These are phyloP conservation scores for Termitomyces titanicus DNA, from an alignment of 768 basidiomycete species.

Conservation along the genomic window DNA sequence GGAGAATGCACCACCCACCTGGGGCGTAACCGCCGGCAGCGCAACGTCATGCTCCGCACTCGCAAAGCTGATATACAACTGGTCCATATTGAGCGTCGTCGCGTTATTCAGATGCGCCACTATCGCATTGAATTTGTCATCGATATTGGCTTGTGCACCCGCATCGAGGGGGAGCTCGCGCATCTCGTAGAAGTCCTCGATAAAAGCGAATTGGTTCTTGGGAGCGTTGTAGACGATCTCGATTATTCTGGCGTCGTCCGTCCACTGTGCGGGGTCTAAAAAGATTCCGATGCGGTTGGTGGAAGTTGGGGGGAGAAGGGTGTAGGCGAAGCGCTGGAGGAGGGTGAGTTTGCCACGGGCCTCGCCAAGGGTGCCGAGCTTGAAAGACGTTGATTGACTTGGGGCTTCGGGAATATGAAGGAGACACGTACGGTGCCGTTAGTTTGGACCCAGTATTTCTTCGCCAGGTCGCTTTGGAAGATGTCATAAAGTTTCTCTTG, in stretches of 20 bases:
- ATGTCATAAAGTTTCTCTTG: conserved; percentile 39
- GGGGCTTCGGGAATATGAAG: background rate
- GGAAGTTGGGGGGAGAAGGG: conserved; percentile 33
- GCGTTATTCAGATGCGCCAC: conserved; percentile 40
- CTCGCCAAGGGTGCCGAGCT: conserved; percentile 48
- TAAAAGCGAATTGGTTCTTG: conserved; percentile 36
- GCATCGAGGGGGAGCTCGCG: conserved; percentile 27
- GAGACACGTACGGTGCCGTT: conserved; percentile 33
- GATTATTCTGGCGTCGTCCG: conserved; percentile 44
- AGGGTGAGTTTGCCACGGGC: conserved; percentile 50
- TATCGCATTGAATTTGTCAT: conserved; percentile 39
- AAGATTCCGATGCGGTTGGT: conserved; percentile 41
- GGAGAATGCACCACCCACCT: conserved; percentile 19
- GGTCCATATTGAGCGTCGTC: conserved; percentile 31
- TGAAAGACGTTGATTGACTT: too few species aligned
- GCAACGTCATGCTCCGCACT: conserved; percentile 37
- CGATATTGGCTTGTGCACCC: conserved; percentile 34
- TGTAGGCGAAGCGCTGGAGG: conserved; percentile 44
- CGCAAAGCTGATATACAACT: conserved; percentile 46
- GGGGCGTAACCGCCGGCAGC: conserved; percentile 30
- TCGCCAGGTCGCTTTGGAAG: conserved; percentile 33
- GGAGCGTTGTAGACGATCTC: conserved; percentile 39
- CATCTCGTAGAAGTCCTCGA: conserved; percentile 46
- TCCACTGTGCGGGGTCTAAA: conserved; percentile 40
- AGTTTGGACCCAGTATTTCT: conserved; percentile 44